Conservation (phyloP, 768 basidiomycete species). For the Megacollybia marginata region DNA sequence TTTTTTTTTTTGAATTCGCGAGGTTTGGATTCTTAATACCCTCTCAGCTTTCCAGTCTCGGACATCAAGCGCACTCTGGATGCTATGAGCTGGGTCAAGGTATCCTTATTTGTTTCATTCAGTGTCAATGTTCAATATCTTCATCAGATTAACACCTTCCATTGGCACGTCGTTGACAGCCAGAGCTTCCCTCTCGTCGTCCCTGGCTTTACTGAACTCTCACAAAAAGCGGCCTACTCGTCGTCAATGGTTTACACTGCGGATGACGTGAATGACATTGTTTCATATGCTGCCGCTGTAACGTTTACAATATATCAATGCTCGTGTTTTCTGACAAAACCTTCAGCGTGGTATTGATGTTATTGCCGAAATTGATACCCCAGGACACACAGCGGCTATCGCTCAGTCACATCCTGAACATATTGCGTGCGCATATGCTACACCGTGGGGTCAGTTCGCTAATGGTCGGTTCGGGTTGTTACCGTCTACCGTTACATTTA, state of each 20-base stretch:
- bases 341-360: constrained; percentile 66
- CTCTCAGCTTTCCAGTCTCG: constrained; percentile 45
- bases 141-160: constrained; percentile 60
- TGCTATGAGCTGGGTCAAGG: constrained; percentile 72
- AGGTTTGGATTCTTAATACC: not conserved
- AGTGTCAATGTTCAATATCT: not conserved
- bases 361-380: constrained; percentile 74
- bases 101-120: constrained; percentile 14
- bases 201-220: constrained; percentile 51
- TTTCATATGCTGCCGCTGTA: constrained; percentile 67
- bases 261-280: constrained; percentile 49
- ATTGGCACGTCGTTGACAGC: constrained; percentile 83
- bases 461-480: constrained; percentile 9
- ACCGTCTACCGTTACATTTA: too few species aligned
- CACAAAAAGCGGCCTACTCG: constrained; percentile 64
- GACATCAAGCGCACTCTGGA: constrained; percentile 68
- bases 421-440: constrained; percentile 54
- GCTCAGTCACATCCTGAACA: constrained; percentile 61
- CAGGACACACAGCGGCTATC: constrained; percentile 73
- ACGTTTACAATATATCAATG: constrained; percentile 15
- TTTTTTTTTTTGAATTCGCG: not conserved
- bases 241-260: constrained; percentile 42
- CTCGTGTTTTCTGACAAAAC: not conserved
- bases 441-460: constrained; percentile 57
- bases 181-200: constrained; percentile 75